Base-by-base conservation (phyloP, 1,139 yeast genomes). In the Pneumocystis carinii region DNA sequence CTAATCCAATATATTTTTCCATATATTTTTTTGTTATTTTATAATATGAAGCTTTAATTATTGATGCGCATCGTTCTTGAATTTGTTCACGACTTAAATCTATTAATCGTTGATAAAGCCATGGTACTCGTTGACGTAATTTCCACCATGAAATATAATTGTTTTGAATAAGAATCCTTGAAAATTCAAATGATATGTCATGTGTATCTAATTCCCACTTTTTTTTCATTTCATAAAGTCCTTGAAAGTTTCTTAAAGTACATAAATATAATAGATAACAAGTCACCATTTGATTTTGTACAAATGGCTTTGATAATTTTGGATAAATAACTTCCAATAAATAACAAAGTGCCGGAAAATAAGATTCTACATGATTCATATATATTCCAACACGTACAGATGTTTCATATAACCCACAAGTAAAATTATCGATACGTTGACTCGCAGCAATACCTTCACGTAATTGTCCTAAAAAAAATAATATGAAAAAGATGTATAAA, bases 311-410 rank as follows among this genome's bases (percentile, higher is more conserved):
- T 17, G 19, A 41, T 27, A 36, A 17, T 17, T 29, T 55, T 15
- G 64, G 63, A 29, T 66, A 65, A 36, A 69, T 59, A 35, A 62
- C 64, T 42, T 66, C 66, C 35, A 69, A 65, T 19, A 69, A 65
- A 27, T 65, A 62, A 38, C 62, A 60, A 61, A 68, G 57, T 12
- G 68, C 65, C 1, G 70, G 70, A 17, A 68, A 61, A 59, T 69
- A 70, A 1, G 67, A 62, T 56, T 69, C 68, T 59, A 62, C 61
- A 38, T 69, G 69, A n/a, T 68, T 70, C 17, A 62, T 60, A 53
- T 67, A 62, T 14, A 67, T 69, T 8, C 68, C 64, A 35, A 65
- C 65, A 37, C 67, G 65, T 56, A 67, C 67, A 14, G 68, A 38
- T 61, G 59, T 36, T 66, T 66, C 59, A 66, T 65, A 59, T 64